Evolutionary conservation across 2,329 filamentous ascomycete genomes (phyloP).

Genomic region (Nothophaeocryptopus gaeumannii): DNA sequence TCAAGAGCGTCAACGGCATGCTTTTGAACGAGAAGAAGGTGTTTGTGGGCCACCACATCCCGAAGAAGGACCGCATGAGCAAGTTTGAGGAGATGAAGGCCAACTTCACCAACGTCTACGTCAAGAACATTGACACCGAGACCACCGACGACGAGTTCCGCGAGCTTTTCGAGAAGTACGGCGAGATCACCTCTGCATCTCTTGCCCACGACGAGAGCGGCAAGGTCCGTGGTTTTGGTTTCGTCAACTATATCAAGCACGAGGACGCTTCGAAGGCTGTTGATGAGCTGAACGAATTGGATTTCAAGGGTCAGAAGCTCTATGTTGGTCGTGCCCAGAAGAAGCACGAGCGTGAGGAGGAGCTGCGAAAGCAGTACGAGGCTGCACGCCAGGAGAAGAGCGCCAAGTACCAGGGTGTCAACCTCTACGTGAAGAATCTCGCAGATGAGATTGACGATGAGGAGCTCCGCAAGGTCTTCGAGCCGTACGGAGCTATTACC

Average conservation of each 20-base stretch:
- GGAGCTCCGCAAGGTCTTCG: constrained; percentile 91
- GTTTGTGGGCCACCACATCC: constrained; percentile 97
- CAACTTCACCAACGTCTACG: constrained; percentile 99
- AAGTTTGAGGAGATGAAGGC: constrained; percentile 99
- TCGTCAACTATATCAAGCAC: constrained; percentile 91
- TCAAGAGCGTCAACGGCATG: constrained; percentile 99
- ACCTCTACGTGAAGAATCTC: constrained; percentile 99
- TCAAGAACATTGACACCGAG: constrained; percentile 91
- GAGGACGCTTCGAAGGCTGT: constrained; percentile 83
- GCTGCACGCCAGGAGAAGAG: constrained; percentile 96
- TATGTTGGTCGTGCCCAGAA: constrained; percentile 99
- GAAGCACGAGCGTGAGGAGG: constrained; percentile 99
- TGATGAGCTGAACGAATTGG: constrained; percentile 84
- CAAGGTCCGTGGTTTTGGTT: constrained; percentile 92
- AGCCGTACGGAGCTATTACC: constrained; percentile 88
- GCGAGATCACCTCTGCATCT: constrained; percentile 92
- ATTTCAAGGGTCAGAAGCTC: constrained; percentile 90
- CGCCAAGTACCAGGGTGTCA: constrained; percentile 98
- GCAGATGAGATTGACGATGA: constrained; percentile 97
- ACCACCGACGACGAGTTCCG: constrained; percentile 93
- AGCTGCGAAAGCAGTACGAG: constrained; percentile 98
- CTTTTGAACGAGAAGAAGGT: constrained; percentile 99
- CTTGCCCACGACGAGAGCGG: constrained; percentile 93
- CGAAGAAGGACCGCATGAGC: constrained; percentile 99
- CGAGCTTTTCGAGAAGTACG: constrained; percentile 84